Conservation (phyloP, 352 stramenopile genomes). For the Pythium guiyangense region DNA sequence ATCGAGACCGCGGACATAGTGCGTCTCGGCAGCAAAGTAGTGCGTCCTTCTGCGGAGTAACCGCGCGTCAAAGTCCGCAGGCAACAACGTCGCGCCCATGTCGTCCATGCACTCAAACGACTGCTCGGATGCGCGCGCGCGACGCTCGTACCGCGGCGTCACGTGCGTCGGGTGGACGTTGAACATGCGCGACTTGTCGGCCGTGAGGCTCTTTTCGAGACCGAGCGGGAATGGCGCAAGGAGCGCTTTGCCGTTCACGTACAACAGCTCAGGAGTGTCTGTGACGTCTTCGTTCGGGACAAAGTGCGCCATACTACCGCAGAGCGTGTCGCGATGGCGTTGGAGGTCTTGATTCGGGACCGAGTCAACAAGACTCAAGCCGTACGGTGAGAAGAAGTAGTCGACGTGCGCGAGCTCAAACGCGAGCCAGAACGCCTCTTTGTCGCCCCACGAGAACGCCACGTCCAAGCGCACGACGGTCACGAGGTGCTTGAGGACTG, state of each 20-base stretch:
- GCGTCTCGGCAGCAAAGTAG: conserved; percentile 41
- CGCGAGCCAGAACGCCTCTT: conserved; percentile 45
- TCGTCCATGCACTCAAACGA: conserved; percentile 49
- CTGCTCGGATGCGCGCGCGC: background rate
- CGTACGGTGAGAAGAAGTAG: conserved; percentile 53
- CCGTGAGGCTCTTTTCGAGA: conserved; percentile 14
- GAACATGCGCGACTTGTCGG: conserved; percentile 6
- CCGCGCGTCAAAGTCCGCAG: conserved; percentile 29
- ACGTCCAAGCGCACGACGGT: conserved; percentile 27
- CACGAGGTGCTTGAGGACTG: conserved; percentile 33
- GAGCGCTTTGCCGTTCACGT: conserved; percentile 47
- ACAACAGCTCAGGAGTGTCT: conserved; percentile 20
- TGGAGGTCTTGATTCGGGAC: conserved; percentile 27
- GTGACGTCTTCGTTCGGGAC: conserved; percentile 11
- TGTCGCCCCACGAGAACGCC: conserved; percentile 42
- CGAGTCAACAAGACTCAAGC: conserved; percentile 24
- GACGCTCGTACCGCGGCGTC: conserved; percentile 2
- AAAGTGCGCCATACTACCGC: conserved; percentile 39
- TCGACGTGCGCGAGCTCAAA: conserved; percentile 39
- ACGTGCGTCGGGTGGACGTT: conserved; percentile 15
- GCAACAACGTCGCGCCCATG: conserved; percentile 26
- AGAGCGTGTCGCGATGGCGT: conserved; percentile 30
- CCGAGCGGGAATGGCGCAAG: conserved; percentile 33
- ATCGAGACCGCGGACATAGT: background rate
- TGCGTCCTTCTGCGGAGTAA: conserved; percentile 36